These are phyloP conservation scores for Gentiana macrophylla DNA, from an alignment of 257 asterid genomes.

Conservation along the genomic window DNA sequence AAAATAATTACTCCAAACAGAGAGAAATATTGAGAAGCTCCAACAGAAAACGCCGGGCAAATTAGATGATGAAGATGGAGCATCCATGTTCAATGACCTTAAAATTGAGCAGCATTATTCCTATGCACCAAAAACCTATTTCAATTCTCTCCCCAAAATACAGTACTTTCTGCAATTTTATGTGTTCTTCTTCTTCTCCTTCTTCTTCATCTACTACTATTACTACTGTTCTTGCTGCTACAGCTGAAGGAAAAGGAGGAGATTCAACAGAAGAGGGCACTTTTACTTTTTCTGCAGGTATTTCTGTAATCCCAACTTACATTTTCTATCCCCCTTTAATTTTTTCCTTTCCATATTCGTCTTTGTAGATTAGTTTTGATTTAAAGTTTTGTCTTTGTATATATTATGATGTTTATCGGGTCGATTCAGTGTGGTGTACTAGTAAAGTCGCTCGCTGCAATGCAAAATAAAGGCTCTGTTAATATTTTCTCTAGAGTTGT, in stretches of 20 bases:
- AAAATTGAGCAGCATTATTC: conserved; percentile 29
- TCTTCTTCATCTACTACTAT: conserved; percentile 17
- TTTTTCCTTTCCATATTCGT: no score
- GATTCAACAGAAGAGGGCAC: conserved; percentile 47
- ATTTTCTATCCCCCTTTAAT: neutral
- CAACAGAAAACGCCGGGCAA: conserved; percentile 4
- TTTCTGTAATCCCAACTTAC: neutral
- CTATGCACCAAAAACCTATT: conserved; percentile 31
- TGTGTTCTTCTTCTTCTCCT: neutral
- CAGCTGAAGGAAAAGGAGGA: conserved; percentile 58
- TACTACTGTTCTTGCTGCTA: conserved; percentile 29
- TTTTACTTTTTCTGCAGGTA: conserved; percentile 40
- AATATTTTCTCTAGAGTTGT: no score
- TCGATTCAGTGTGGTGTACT: no score
- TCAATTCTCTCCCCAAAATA: conserved; percentile 25
- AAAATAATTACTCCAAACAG: conserved; percentile 20
- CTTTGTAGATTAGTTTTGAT: no score
- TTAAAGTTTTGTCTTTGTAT: no score
- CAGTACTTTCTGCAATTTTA: conserved; percentile 17
- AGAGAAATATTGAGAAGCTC: conserved; percentile 10
- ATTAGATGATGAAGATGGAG: neutral
- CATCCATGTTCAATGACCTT: conserved; percentile 44
- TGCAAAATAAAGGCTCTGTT: no score
- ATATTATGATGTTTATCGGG: no score
- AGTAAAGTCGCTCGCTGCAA: no score